These are phyloP conservation scores for Clitocybe nebularis DNA, from an alignment of 1,284 basidiomycete genomes.

Conservation along the genomic window DNA sequence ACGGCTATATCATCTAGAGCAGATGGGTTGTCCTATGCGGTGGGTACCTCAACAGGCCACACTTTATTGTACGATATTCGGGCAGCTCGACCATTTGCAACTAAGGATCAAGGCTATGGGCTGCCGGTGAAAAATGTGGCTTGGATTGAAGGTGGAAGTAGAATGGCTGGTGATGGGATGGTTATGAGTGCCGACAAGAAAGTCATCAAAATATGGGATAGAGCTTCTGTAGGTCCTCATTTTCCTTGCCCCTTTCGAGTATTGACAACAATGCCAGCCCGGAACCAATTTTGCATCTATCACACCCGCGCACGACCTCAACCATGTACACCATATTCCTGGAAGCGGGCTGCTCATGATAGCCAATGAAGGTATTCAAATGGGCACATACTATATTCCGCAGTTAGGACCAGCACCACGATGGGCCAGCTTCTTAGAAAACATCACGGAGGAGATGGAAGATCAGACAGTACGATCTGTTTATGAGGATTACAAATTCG, in stretches of 20 bases:
- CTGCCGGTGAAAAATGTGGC: conserved; percentile 82
- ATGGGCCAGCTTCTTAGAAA: conserved; percentile 98
- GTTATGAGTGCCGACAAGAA: conserved; percentile 90
- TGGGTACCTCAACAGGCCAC: conserved; percentile 94
- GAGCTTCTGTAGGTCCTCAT: conserved; percentile 60
- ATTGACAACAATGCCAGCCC: conserved; percentile 46
- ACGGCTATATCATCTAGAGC: conserved; percentile 81
- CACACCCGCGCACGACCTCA: conserved; percentile 85
- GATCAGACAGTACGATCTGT: conserved; percentile 73
- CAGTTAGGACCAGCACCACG: conserved; percentile 94
- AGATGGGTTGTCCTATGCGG: conserved; percentile 91
- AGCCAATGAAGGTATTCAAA: conserved; percentile 90
- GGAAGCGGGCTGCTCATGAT: conserved; percentile 83
- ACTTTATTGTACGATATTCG: conserved; percentile 94
- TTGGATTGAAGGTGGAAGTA: conserved; percentile 87
- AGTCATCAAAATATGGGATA: conserved; percentile 95
- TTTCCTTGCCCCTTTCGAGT: conserved; percentile 1
- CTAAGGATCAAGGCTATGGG: conserved; percentile 98
- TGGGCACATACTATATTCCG: conserved; percentile 92
- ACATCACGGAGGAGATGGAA: conserved; percentile 97
- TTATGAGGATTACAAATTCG: conserved; percentile 98
- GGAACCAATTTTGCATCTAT: conserved; percentile 88
- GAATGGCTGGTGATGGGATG: conserved; percentile 84
- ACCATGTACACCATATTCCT: conserved; percentile 86
- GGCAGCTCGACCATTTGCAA: conserved; percentile 75